Evolutionary conservation across 1,284 basidiomycete genomes (phyloP), one percentile per base, ranked within the genome.

Genomic region (Rhodofomes roseus): DNA sequence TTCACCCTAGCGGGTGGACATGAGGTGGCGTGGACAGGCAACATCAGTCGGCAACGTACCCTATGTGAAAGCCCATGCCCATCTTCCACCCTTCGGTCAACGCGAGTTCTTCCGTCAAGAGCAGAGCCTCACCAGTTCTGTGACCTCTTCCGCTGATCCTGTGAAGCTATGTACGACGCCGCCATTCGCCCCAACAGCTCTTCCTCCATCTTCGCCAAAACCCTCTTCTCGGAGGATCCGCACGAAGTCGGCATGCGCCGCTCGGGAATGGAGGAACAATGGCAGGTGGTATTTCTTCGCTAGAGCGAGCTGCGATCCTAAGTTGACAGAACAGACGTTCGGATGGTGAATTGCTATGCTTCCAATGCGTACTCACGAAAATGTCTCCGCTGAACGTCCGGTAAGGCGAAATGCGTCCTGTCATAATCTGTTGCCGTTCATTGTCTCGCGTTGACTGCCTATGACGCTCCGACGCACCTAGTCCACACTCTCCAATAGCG

Each of bases 121-220:
- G 18, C 12, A 23, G 11, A 14, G 9, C 74, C 86, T 68, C 63
- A 95, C 85, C 58, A 93, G 74, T 69, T 96, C 90, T 8, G 75
- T 68, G 51, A 84, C 84, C 71, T 96, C 92, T 25, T 81, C 79
- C 1, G 70, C 64, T 0, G 82, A 84, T 0, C 93, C 94, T 0
- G 93, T 95, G 73, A 95, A 95, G 65, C 89, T 92, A 73, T 96
- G 95, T 8, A 94, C 92, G 8, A 95, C 92, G 0, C 90, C 92
- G 11, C 90, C 84, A 46, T 78, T 80, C 3, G 77, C 86, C 40
- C 87, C 87, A 29, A 79, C 74, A 18, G 69, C 74, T 40, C 66
- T 73, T 1, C 87, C 87, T 22, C 86, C 84, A 58, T 86, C 75
- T 61, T 81, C 79, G 18, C 80, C 80, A 60, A 88, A 86, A 0